Evolutionary conservation across 768 basidiomycete genomes (phyloP).

Genomic region (Rhodosporidiobolus odoratus): DNA sequence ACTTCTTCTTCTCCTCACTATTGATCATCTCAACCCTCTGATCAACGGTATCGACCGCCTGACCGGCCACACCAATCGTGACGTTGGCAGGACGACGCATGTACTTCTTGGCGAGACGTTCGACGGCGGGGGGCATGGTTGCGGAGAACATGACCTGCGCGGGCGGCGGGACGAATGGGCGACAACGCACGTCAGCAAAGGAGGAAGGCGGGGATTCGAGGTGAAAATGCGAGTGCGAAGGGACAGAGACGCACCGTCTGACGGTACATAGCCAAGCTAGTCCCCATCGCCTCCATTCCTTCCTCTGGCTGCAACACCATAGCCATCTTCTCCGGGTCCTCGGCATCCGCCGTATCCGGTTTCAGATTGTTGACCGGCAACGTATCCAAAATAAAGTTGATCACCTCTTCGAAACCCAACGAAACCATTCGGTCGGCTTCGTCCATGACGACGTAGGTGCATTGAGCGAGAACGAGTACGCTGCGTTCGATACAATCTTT

Average conservation of each 20-base stretch:
- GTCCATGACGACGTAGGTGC: constrained; percentile 98
- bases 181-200: too few species aligned
- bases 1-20: constrained; percentile 97
- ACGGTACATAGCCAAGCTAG: constrained; percentile 33
- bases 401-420: constrained; percentile 88
- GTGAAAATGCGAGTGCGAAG: not conserved
- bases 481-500: constrained; percentile 96
- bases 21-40: constrained; percentile 88
- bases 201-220: not conserved
- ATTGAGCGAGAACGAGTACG: constrained; percentile 91
- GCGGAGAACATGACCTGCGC: constrained; percentile 65
- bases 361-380: constrained; percentile 81
- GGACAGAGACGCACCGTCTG: constrained; percentile 36
- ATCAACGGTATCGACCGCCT: constrained; percentile 96
- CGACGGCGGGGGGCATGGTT: constrained; percentile 52
- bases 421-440: constrained; percentile 99
- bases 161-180: constrained; percentile 26
- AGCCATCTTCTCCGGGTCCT: constrained; percentile 68
- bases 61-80: constrained; percentile 95
- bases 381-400: constrained; percentile 90
- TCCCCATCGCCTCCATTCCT: constrained; percentile 18
- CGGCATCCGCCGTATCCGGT: constrained; percentile 64
- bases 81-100: constrained; percentile 86
- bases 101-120: constrained; percentile 78
- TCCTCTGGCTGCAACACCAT: constrained; percentile 51